Evolutionary conservation across 495 filamentous ascomycete species (phyloP).

Genomic region (Bacidia rubella): DNA sequence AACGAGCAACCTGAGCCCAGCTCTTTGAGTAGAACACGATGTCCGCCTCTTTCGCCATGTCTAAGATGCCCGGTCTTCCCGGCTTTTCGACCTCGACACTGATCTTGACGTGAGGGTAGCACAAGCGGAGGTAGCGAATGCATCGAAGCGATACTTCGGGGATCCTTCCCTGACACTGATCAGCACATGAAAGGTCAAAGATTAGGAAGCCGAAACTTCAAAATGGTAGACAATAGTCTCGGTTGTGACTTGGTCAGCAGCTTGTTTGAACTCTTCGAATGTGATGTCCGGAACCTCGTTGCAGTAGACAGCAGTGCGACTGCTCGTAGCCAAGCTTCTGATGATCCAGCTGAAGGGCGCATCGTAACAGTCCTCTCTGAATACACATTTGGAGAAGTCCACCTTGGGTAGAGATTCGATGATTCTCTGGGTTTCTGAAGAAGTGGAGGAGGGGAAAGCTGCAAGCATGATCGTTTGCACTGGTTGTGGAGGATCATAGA

Average conservation of each 20-base stretch:
- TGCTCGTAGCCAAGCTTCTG: conserved; percentile 42
- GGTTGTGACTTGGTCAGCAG: conserved; percentile 22
- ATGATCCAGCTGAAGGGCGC: conserved; percentile 61
- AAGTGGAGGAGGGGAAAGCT: conserved; percentile 30
- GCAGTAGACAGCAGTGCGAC: conserved; percentile 57
- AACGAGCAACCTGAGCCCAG: conserved; percentile 48
- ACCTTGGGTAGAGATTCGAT: conserved; percentile 30
- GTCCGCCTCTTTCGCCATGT: conserved; percentile 48
- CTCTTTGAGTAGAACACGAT: conserved; percentile 57
- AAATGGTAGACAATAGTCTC: conserved; percentile 53
- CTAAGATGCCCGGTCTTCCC: conserved; percentile 41
- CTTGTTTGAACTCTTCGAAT: conserved; percentile 36
- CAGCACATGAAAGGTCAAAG: neutral
- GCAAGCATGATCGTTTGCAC: conserved; percentile 24
- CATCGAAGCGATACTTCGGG: conserved; percentile 48
- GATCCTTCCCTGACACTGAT: conserved; percentile 45
- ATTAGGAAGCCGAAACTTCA: conserved; percentile 36
- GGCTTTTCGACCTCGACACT: conserved; percentile 66
- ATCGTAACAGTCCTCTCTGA: conserved; percentile 38
- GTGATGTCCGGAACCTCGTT: conserved; percentile 56
- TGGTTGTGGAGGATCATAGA: conserved; percentile 23
- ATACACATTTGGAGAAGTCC: conserved; percentile 42
- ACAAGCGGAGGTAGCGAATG: conserved; percentile 41
- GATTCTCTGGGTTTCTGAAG: conserved; percentile 29
- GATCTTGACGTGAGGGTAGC: conserved; percentile 33